Base-by-base conservation (phyloP, 169 alveolate genomes). In the Plasmodium ovale region DNA sequence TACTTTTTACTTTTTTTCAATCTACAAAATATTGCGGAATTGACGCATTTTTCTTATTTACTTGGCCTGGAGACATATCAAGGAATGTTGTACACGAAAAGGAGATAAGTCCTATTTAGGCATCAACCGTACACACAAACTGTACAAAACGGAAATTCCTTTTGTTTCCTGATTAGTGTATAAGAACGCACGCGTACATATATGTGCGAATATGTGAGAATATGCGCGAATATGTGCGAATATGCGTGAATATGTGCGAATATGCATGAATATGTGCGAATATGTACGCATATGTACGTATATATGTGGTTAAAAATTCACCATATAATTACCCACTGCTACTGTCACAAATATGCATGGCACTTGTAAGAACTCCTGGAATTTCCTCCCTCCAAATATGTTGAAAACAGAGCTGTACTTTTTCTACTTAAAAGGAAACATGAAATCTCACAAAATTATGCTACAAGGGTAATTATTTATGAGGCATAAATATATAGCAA, bases 51-150 rank as follows among this genome's bases (percentile, higher is more conserved):
- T 82, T 82, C 47, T 82, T 51, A 49, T 82, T 82, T 82, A 82
- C 90, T 82, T 82, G 90, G 71, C 71, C 82, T 49, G 90, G 84
- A 64, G 90, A 82, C 90, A 82, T 82, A 59, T 82, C 82, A 82
- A 82, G 2, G 90, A 54, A 67, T 23, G 39, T 65, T 64, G 37
- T 58, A 35, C 16, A 58, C 27, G 54, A 51, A 67, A 65, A 49
- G 56, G 65, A 64, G 74, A 33, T 6, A 33, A 12, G 37, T 35
- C 14, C 54, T 77, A 1, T 53, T 68, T 68, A 31, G n/a, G 5
- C 19, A 68, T 68, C 33, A 12, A 5, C 39, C 16, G 42, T 37
- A 39, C 42, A 73, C 9, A 44, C 16, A 37, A 37, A 65, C 37
- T 31, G 21, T 25, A 65, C 73, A 35, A n/a, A 21, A 56, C 9